A percentile compares a stretch with the other conserved stretches of the same genome.
phyloP scores from a whole-genome alignment of 345 rosid genomes.

The Stellera chamaejasme region DNA sequence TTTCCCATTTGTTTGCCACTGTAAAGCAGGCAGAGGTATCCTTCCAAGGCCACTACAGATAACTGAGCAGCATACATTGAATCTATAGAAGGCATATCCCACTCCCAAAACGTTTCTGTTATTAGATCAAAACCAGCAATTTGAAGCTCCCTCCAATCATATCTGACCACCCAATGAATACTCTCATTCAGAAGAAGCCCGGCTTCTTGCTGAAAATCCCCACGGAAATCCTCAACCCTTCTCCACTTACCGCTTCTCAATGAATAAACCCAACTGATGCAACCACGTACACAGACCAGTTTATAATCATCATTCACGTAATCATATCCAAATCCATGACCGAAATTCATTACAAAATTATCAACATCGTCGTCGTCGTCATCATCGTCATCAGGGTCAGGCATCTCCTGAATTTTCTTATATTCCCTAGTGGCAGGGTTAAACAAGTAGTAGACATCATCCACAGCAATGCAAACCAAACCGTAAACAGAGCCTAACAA shows the following conservation, averaged over 20 bases:
- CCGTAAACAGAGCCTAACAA: slow-evolving; percentile 38
- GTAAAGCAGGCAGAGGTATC: slow-evolving; percentile 26
- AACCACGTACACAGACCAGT: slow-evolving; percentile 15
- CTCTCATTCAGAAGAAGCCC: slow-evolving; percentile 25
- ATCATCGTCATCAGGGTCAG: not conserved
- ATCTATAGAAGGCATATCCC: slow-evolving; percentile 23
- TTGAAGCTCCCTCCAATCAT: slow-evolving; percentile 1
- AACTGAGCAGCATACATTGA: slow-evolving; percentile 17
- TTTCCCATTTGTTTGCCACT: slow-evolving; percentile 24
- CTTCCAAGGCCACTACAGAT: slow-evolving; percentile 20
- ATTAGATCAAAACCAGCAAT: slow-evolving; percentile 24
- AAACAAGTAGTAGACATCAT: slow-evolving; percentile 23
- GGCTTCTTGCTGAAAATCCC: slow-evolving; percentile 14
- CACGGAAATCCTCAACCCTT: slow-evolving; percentile 9
- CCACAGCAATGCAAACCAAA: slow-evolving; percentile 30
- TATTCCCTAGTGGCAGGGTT: slow-evolving; percentile 39
- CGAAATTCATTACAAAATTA: not conserved
- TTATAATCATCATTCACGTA: slow-evolving; percentile 22
- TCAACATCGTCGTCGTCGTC: not conserved
- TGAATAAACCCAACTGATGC: slow-evolving; percentile 24
- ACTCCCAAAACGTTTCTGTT: slow-evolving; percentile 26
- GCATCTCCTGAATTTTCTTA: slow-evolving; percentile 19
- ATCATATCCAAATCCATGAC: slow-evolving; percentile 28
- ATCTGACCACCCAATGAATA: slow-evolving; percentile 29
- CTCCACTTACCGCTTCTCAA: slow-evolving; percentile 26